Evolutionary conservation across 768 basidiomycete genomes (phyloP), one percentile per base, ranked within the genome.

Genomic region (Hortiboletus campestris): DNA sequence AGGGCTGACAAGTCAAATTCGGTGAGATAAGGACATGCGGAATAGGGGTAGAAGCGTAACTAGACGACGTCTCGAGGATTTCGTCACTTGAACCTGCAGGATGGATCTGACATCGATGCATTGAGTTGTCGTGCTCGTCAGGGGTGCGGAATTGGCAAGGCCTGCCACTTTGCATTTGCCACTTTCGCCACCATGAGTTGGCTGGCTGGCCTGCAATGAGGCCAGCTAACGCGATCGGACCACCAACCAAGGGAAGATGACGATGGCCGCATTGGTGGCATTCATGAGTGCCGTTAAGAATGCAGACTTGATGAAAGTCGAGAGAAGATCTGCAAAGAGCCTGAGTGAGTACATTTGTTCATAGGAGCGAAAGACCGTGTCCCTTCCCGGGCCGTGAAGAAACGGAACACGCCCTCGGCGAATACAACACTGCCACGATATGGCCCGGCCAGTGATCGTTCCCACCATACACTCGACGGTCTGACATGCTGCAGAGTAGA

Each of bases 31-130:
- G 43, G 50, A 44, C 20, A 20, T 46, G 22, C 20, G 31, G 50
- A 51, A 62, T 44, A 60, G 56, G 49, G 53, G 40, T 55, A 39
- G 43, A 14, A 6, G 58, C 53, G 36, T 38, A 61, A 35, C 51
- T 63, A 32, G 61, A 53, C 19, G 79, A 79, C 2, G 71, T 75
- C 62, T 84, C 41, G 83, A 16, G 76, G 76, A 66, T 80, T 72
- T 46, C 49, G 52, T 61, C 46, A 51, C 43, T 49, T 20, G 68
- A 60, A 3, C 39, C 57, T 38, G 32, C 47, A 52, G 41, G 54
- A 57, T 20, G 56, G 59, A 62, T 46, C 58, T 25, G 60, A 64
- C 25, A 53, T 48, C 31, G 56, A 55, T 20, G 47, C 46, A 28
- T 43, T 40, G 49, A 45, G 46, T 38, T 8, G 55, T 32, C 43